A percentile compares a stretch with the other conserved stretches of the same genome.
phyloP scores from a whole-genome alignment of 176 grass and related monocot species.

The Oryza glumipatula region DNA sequence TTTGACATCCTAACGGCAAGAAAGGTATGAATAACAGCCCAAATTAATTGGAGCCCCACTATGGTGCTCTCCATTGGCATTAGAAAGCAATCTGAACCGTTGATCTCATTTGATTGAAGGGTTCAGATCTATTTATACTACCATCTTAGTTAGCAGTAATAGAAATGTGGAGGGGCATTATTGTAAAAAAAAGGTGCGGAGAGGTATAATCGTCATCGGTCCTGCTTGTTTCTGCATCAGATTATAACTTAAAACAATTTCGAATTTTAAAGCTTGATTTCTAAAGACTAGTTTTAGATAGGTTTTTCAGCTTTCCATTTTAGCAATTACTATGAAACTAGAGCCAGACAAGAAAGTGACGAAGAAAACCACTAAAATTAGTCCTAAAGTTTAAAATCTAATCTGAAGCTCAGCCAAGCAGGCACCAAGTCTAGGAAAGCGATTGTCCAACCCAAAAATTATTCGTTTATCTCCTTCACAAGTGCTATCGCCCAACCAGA shows the following conservation, averaged over 20 bases:
- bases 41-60: neutral
- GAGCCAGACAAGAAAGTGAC: neutral
- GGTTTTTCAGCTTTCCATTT: neutral
- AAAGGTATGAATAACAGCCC: neutral
- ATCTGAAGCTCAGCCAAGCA: neutral
- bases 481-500: slow-evolving; percentile 31
- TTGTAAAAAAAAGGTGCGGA: too few relatives aligned
- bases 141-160: too few relatives aligned
- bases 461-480: slow-evolving; percentile 8
- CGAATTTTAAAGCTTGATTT: neutral
- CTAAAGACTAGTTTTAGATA: neutral
- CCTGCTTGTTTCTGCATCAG: neutral
- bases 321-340: too few relatives aligned
- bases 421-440: slow-evolving; percentile 38
- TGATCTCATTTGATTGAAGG: too few relatives aligned
- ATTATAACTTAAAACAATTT: neutral
- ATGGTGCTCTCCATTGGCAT: too few relatives aligned
- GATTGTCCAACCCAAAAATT: slow-evolving; percentile 34
- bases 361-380: neutral
- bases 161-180: too few relatives aligned
- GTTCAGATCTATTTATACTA: too few relatives aligned
- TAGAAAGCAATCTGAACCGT: too few relatives aligned
- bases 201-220: neutral
- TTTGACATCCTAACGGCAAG: neutral
- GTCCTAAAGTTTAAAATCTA: neutral